These are phyloP conservation scores for Geosmithia morbida DNA, from an alignment of 2,329 filamentous ascomycete species.

Conservation along the genomic window DNA sequence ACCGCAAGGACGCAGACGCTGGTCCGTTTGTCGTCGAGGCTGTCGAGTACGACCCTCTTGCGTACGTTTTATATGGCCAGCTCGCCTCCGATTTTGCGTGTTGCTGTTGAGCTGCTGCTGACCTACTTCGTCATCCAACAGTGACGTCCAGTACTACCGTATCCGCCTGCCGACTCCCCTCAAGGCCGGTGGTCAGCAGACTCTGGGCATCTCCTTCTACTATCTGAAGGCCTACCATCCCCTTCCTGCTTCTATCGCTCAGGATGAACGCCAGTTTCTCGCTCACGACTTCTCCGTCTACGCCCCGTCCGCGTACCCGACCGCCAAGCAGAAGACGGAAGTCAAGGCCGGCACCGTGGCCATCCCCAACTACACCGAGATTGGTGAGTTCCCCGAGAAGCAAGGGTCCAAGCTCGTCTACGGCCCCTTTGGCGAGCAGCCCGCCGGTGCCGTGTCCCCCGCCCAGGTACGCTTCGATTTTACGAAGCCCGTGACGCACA, in stretches of 20 bases:
- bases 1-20: conserved; percentile 66
- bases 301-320: conserved; percentile 68
- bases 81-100: neutral
- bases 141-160: conserved; percentile 68
- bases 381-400: conserved; percentile 58
- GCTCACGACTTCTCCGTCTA: conserved; percentile 78
- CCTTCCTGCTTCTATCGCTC: conserved; percentile 68
- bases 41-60: conserved; percentile 49
- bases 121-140: conserved; percentile 16
- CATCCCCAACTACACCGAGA: conserved; percentile 72
- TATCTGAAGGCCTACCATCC: conserved; percentile 66
- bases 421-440: conserved; percentile 71
- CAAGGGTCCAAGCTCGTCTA: conserved; percentile 80
- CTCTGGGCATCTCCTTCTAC: conserved; percentile 75
- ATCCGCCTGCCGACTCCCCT: conserved; percentile 68
- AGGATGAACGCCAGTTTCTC: conserved; percentile 78
- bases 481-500: conserved; percentile 77
- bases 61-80: conserved; percentile 21
- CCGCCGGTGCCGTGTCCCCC: conserved; percentile 60
- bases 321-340: conserved; percentile 92
- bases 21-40: conserved; percentile 55
- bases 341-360: conserved; percentile 70
- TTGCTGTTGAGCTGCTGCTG: neutral
- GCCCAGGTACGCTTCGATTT: conserved; percentile 85
- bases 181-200: conserved; percentile 63